Percentiles rank a stretch among this genome's conserved stretches.
phyloP scores from a whole-genome alignment of 495 filamentous ascomycete genomes.

The Aspergillus taichungensis region DNA sequence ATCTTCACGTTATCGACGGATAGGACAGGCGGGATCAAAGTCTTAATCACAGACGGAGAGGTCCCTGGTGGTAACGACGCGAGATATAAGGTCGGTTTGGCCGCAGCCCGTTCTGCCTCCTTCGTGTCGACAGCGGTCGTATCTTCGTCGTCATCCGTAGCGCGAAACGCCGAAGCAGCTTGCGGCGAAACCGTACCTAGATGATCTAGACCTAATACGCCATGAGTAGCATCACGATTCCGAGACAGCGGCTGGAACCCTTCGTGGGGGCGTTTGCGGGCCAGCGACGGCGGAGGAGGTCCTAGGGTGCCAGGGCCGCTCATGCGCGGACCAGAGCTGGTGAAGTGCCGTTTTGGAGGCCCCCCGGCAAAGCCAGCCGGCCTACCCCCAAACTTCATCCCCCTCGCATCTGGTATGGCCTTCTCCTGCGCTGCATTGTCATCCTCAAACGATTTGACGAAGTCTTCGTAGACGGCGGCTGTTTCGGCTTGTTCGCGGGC shows the following conservation, averaged over 20 bases:
- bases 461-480: conserved; percentile 82
- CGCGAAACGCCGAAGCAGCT: conserved; percentile 39
- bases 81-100: conserved; percentile 83
- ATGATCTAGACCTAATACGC: conserved; percentile 50
- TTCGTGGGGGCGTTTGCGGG: conserved; percentile 45
- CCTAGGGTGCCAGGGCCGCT: conserved; percentile 75
- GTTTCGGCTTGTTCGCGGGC: conserved; percentile 81
- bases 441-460: conserved; percentile 82
- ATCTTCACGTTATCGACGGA: conserved; percentile 72
- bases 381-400: conserved; percentile 29
- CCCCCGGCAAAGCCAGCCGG: conserved; percentile 33
- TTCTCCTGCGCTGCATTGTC: conserved; percentile 40
- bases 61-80: conserved; percentile 52
- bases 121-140: conserved; percentile 28
- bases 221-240: conserved; percentile 32
- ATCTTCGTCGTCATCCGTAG: conserved; percentile 45
- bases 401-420: conserved; percentile 14
- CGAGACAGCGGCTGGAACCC: conserved; percentile 30
- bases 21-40: conserved; percentile 57
- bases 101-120: conserved; percentile 61
- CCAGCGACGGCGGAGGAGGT: conserved; percentile 44
- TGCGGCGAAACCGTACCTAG: conserved; percentile 26
- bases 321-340: conserved; percentile 40
- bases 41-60: conserved; percentile 65
- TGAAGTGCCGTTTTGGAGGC: conserved; percentile 48